phyloP scores from a whole-genome alignment of 2,329 filamentous ascomycete genomes.

The Colletotrichum sp. region DNA sequence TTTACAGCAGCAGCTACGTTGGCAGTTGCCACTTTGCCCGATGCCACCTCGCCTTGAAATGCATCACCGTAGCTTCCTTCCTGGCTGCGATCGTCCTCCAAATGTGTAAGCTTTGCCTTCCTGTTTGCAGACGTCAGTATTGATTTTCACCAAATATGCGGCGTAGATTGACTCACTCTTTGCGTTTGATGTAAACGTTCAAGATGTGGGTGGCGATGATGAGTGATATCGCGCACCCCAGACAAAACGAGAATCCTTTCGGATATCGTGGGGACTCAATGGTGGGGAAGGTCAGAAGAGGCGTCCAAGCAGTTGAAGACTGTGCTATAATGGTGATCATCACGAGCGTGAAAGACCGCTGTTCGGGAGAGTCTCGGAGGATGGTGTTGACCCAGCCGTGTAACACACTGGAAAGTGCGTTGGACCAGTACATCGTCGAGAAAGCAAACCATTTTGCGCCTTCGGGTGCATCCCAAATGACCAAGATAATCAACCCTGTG shows the following conservation, averaged over 20 bases:
- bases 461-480: conserved; percentile 62
- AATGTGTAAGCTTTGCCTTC: neutral
- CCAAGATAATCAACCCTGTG: conserved; percentile 41
- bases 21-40: neutral
- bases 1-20: neutral
- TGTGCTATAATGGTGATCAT: conserved; percentile 47
- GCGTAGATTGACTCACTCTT: neutral
- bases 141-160: fast-evolving
- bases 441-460: conserved; percentile 58
- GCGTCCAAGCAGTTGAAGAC: conserved; percentile 61
- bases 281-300: conserved; percentile 54
- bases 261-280: conserved; percentile 47
- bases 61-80: neutral
- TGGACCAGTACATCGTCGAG: conserved; percentile 34
- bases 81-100: neutral
- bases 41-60: neutral
- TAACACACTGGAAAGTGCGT: conserved; percentile 10
- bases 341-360: conserved; percentile 16
- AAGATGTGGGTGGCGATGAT: conserved; percentile 17
- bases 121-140: neutral
- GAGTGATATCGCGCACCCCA: conserved; percentile 12
- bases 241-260: conserved; percentile 48
- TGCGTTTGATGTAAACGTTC: conserved; percentile 20
- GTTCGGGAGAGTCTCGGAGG: conserved; percentile 9
- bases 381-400: conserved; percentile 21